Percentiles rank a stretch among this genome's conserved stretches.
Conservation (phyloP, 2,329 filamentous ascomycete species). For the Xylaria digitata region DNA sequence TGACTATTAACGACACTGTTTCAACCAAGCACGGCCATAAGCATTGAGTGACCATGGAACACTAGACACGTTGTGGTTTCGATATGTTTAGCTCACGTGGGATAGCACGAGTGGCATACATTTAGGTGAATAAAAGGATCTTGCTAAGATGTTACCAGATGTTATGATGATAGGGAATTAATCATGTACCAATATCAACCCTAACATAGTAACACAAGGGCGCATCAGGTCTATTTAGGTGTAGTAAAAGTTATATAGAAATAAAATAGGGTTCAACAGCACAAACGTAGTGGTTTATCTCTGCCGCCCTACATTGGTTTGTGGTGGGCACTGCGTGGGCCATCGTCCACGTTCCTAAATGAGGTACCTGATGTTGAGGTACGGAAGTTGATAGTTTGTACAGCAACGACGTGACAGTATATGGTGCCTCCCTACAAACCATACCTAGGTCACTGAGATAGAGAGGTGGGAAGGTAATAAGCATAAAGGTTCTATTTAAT, state of each 20-base stretch:
- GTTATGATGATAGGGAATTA: slow-evolving; percentile 1
- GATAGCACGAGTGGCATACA: slow-evolving; percentile 3
- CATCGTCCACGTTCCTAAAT: background rate
- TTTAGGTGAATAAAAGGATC: slow-evolving; percentile 3
- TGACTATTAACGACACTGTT: background rate
- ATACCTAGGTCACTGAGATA: too few species aligned
- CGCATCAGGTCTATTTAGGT: slow-evolving; percentile 4
- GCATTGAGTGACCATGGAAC: background rate
- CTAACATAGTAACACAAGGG: slow-evolving; percentile 1
- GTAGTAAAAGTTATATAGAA: background rate
- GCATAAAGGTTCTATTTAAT: background rate
- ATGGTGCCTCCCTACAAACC: slow-evolving; percentile 1
- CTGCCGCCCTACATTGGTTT: background rate
- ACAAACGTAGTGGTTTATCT: background rate
- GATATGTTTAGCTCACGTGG: slow-evolving; percentile 6
- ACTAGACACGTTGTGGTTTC: background rate
- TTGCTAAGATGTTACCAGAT: slow-evolving; percentile 19
- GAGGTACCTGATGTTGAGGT: background rate
- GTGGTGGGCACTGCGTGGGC: background rate
- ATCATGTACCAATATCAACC: slow-evolving; percentile 15
- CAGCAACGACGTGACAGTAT: background rate
- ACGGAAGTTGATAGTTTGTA: background rate
- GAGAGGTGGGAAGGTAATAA: background rate
- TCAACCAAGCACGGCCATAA: background rate
- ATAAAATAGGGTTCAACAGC: background rate